Evolutionary conservation across 2,329 filamentous ascomycete species (phyloP).

Genomic region (Didymella pinodella): DNA sequence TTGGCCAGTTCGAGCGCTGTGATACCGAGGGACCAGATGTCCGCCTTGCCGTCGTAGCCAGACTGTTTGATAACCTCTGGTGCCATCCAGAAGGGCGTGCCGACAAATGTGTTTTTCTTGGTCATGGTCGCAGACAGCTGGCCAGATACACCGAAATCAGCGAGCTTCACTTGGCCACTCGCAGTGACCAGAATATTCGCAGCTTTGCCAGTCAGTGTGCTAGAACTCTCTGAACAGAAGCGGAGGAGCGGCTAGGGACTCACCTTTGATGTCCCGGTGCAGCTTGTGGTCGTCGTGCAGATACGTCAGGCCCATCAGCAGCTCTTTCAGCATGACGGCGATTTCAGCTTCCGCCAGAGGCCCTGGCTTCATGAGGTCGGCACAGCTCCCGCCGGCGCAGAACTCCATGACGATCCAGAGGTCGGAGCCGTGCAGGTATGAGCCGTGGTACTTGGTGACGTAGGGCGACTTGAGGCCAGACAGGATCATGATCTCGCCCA

Average conservation of each 20-base stretch:
- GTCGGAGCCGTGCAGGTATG: constrained; percentile 93
- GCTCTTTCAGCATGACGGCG: constrained; percentile 89
- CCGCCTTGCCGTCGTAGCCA: constrained; percentile 96
- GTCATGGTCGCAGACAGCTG: constrained; percentile 98
- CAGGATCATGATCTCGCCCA: constrained; percentile 96
- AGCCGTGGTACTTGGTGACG: constrained; percentile 97
- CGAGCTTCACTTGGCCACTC: constrained; percentile 94
- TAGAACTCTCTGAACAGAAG: background rate
- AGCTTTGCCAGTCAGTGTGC: constrained; percentile 60
- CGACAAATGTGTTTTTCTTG: constrained; percentile 99
- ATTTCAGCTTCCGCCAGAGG: constrained; percentile 94
- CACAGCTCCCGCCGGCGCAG: constrained; percentile 94
- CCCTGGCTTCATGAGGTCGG: constrained; percentile 93
- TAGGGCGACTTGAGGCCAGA: constrained; percentile 95
- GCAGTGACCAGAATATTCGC: constrained; percentile 90
- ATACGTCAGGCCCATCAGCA: constrained; percentile 90
- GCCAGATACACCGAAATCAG: constrained; percentile 96
- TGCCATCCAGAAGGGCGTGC: constrained; percentile 99
- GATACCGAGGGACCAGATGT: constrained; percentile 97
- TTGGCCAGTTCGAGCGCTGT: constrained; percentile 91
- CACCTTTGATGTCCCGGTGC: constrained; percentile 94
- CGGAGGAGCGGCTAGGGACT: constrained; percentile 22
- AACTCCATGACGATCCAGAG: constrained; percentile 99
- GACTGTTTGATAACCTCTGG: constrained; percentile 99
- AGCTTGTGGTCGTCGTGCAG: constrained; percentile 95